Conservation (phyloP, 129 eudicot genomes). For the Ambrosia trifida region DNA sequence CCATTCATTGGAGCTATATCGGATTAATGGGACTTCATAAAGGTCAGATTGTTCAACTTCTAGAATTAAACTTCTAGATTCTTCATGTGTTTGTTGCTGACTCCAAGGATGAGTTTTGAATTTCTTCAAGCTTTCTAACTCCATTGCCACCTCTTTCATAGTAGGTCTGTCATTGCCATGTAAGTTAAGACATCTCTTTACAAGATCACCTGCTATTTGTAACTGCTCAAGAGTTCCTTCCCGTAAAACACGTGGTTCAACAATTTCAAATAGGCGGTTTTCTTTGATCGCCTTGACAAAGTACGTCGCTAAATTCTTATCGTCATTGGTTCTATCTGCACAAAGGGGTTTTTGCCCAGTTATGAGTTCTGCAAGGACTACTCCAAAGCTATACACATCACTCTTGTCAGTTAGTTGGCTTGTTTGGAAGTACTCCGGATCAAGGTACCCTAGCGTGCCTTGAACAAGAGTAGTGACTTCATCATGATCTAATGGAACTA, state of each 20-base stretch:
- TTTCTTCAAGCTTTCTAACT: slow-evolving; percentile 46
- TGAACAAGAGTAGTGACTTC: slow-evolving; percentile 27
- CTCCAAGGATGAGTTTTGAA: slow-evolving; percentile 41
- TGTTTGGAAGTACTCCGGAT: slow-evolving; percentile 25
- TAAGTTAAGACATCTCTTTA: slow-evolving; percentile 42
- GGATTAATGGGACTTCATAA: slow-evolving; percentile 25
- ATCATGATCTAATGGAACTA: slow-evolving; percentile 17
- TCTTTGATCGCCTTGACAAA: slow-evolving; percentile 41
- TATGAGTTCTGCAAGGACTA: slow-evolving; percentile 34
- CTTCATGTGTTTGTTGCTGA: slow-evolving; percentile 30
- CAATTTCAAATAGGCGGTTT: slow-evolving; percentile 43
- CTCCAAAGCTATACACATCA: slow-evolving; percentile 46
- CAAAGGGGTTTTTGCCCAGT: slow-evolving; percentile 32
- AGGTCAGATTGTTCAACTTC: slow-evolving; percentile 27
- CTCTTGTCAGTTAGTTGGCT: slow-evolving; percentile 34
- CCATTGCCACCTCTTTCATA: slow-evolving; percentile 60
- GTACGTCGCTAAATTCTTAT: slow-evolving; percentile 39
- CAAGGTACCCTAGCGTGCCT: slow-evolving; percentile 35
- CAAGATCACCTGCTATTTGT: slow-evolving; percentile 32
- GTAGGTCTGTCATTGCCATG: slow-evolving; percentile 54
- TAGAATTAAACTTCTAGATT: slow-evolving; percentile 9
- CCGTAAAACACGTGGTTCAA: slow-evolving; percentile 41
- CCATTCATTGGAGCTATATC: slow-evolving; percentile 20
- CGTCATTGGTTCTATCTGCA: slow-evolving; percentile 25
- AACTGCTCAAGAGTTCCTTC: slow-evolving; percentile 50